Percentiles rank a stretch among this genome's conserved stretches.
phyloP scores from a whole-genome alignment of 331 rosid species.

The Acacia concinna region DNA sequence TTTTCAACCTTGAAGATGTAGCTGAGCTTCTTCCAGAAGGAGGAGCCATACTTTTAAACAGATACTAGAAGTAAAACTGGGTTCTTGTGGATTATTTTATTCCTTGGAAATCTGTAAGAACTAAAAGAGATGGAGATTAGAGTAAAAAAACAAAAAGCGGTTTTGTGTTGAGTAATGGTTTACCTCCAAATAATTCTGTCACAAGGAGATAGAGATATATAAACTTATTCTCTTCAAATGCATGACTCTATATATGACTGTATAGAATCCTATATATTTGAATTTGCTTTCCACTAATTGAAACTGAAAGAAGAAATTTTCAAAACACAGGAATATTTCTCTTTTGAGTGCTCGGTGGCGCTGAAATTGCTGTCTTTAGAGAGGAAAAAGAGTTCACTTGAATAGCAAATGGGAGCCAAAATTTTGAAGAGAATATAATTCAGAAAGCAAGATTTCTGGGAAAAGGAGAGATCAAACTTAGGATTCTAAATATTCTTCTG shows the following conservation, averaged over 20 bases:
- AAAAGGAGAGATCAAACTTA: constrained; percentile 24
- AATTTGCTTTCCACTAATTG: too few relatives aligned
- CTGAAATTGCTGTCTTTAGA: not conserved
- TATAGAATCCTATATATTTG: too few relatives aligned
- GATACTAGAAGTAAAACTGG: not conserved
- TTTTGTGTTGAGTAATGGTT: not conserved
- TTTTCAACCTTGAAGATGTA: constrained; percentile 28
- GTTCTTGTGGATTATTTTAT: not conserved
- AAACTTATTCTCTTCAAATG: not conserved
- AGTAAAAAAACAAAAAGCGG: not conserved
- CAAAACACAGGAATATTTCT: not conserved
- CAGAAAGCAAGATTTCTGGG: constrained; percentile 17
- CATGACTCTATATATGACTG: not conserved
- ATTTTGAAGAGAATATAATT: not conserved
- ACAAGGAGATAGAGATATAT: not conserved
- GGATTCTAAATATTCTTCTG: constrained; percentile 31
- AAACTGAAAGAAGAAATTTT: not conserved
- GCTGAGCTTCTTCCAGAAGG: constrained; percentile 38
- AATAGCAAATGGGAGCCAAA: not conserved
- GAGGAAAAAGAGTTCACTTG: not conserved
- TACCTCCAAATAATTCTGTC: not conserved
- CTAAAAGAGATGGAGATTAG: not conserved
- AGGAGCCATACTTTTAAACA: constrained; percentile 51
- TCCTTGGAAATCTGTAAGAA: not conserved
- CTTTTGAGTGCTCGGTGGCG: not conserved